phyloP scores from a whole-genome alignment of 1,284 basidiomycete species.

The Ceratobasidium sp. region DNA sequence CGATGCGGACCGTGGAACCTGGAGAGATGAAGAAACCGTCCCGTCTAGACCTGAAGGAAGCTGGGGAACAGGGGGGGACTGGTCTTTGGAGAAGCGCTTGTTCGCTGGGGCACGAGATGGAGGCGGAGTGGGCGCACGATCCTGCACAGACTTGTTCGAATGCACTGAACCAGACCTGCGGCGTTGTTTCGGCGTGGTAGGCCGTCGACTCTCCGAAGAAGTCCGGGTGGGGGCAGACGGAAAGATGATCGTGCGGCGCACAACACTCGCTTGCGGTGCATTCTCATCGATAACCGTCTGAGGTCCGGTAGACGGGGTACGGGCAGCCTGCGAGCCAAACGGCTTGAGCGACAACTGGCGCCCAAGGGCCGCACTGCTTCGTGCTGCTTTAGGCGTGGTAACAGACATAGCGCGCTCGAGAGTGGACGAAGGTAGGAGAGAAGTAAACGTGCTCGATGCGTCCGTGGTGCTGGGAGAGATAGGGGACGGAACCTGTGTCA shows the following conservation, averaged over 20 bases:
- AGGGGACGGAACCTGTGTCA: constrained; percentile 22
- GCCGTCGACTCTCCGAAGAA: constrained; percentile 38
- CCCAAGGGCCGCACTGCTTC: constrained; percentile 14
- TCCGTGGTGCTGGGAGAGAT: constrained; percentile 19
- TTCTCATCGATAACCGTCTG: constrained; percentile 8
- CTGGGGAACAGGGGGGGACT: constrained; percentile 75
- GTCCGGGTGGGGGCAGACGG: constrained; percentile 63
- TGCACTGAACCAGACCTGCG: constrained; percentile 48
- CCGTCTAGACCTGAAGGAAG: constrained; percentile 63
- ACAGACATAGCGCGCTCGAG: constrained; percentile 24
- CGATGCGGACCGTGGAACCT: constrained; percentile 1
- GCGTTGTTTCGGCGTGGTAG: constrained; percentile 43
- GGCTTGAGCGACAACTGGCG: constrained; percentile 39
- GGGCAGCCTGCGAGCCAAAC: constrained; percentile 6
- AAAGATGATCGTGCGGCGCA: constrained; percentile 80
- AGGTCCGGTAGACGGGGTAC: constrained; percentile 6
- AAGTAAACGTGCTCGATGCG: neutral
- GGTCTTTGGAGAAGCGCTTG: constrained; percentile 71
- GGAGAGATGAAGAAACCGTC: constrained; percentile 53
- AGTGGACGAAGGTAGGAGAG: constrained; percentile 14
- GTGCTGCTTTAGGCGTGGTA: constrained; percentile 39
- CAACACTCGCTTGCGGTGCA: constrained; percentile 58
- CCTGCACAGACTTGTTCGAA: constrained; percentile 75
- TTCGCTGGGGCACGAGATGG: constrained; percentile 66
- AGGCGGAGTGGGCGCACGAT: constrained; percentile 82